These are phyloP conservation scores for Blastomyces parvus DNA, from an alignment of 2,329 filamentous ascomycete species.

Conservation along the genomic window DNA sequence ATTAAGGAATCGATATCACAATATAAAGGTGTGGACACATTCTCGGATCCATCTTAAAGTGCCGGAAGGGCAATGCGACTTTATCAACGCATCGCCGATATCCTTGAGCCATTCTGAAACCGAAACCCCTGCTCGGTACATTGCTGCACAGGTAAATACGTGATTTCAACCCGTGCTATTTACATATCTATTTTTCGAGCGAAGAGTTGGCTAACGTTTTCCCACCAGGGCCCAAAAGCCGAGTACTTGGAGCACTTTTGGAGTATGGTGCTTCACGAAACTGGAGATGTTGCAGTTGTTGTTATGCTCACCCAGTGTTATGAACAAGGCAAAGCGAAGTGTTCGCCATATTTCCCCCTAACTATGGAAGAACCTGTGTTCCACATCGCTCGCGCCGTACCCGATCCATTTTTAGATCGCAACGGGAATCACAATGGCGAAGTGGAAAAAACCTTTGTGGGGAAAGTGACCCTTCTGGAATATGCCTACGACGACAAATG, in stretches of 20 bases:
- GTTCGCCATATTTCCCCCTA: slow-evolving; percentile 75
- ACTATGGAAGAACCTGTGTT: slow-evolving; percentile 44
- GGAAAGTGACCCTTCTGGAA: slow-evolving; percentile 54
- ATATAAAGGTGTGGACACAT: slow-evolving; percentile 82
- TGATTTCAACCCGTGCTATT: neutral
- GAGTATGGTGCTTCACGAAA: slow-evolving; percentile 89
- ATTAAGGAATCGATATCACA: slow-evolving; percentile 71
- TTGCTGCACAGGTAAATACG: slow-evolving; percentile 65
- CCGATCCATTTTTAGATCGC: slow-evolving; percentile 39
- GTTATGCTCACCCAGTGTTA: slow-evolving; percentile 90
- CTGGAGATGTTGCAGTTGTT: slow-evolving; percentile 64
- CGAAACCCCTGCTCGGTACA: slow-evolving; percentile 52
- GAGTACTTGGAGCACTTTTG: slow-evolving; percentile 73
- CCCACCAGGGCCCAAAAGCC: slow-evolving; percentile 60
- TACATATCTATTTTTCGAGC: neutral
- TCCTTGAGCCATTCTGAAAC: slow-evolving; percentile 45
- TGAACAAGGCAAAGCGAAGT: slow-evolving; percentile 71
- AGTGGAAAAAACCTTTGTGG: slow-evolving; percentile 44
- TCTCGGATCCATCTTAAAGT: slow-evolving; percentile 77
- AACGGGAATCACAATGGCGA: slow-evolving; percentile 57
- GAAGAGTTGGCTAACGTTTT: neutral
- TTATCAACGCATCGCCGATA: slow-evolving; percentile 74
- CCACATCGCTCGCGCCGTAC: slow-evolving; percentile 29
- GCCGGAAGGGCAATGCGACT: slow-evolving; percentile 61
- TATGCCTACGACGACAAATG: slow-evolving; percentile 47